Conservation (phyloP, 441 rosid genomes). For the Populus hybrid region DNA sequence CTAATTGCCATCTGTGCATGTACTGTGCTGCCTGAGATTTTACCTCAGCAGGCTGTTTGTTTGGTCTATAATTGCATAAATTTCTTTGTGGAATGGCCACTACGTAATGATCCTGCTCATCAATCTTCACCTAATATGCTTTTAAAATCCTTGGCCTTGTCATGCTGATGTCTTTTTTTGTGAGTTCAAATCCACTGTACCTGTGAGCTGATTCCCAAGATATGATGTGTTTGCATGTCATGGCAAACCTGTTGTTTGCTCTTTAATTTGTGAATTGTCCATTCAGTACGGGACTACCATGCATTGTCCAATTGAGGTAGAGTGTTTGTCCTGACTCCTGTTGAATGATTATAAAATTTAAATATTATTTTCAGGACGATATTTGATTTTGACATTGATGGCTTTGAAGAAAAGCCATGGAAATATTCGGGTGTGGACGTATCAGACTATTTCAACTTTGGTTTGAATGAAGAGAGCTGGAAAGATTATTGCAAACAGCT, state of each 20-base stretch:
- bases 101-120: background rate
- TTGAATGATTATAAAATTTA: conserved; percentile 10
- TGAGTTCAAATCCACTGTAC: background rate
- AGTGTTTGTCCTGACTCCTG: conserved; percentile 3
- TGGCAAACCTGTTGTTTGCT: background rate
- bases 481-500: conserved; percentile 92
- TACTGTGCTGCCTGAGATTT: background rate
- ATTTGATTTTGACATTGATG: conserved; percentile 88
- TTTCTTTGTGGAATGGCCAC: background rate
- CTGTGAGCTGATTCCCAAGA: background rate
- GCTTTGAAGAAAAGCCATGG: conserved; percentile 98
- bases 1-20: background rate
- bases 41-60: background rate
- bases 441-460: conserved; percentile 90
- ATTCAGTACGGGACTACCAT: background rate
- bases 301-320: background rate
- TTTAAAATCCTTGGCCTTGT: background rate
- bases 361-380: conserved; percentile 62
- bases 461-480: conserved; percentile 95
- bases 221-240: background rate
- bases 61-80: background rate
- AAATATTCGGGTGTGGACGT: conserved; percentile 73
- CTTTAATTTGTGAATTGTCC: background rate
- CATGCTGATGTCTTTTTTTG: background rate
- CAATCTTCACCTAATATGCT: background rate